These are phyloP conservation scores for Amanita rubescens DNA, from an alignment of 768 basidiomycete genomes.

Conservation along the genomic window DNA sequence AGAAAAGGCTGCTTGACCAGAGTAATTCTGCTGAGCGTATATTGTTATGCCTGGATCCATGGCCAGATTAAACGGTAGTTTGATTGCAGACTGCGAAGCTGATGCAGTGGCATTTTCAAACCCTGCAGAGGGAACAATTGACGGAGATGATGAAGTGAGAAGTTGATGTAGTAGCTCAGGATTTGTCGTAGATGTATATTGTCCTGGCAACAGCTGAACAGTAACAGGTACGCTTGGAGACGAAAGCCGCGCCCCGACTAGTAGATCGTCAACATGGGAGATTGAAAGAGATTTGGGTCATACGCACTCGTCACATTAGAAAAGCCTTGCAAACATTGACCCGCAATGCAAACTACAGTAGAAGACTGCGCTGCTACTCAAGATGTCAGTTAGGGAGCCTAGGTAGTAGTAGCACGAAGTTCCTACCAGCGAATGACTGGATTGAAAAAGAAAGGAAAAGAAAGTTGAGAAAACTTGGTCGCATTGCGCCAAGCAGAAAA, in stretches of 20 bases:
- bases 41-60: slow-evolving; percentile 60
- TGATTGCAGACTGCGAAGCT: slow-evolving; percentile 12
- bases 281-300: background rate
- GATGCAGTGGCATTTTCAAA: slow-evolving; percentile 51
- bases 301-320: slow-evolving; percentile 61
- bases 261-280: slow-evolving; percentile 10
- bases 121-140: slow-evolving; percentile 51
- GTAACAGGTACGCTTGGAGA: slow-evolving; percentile 43
- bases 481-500: slow-evolving; percentile 4
- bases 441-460: slow-evolving; percentile 26
- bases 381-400: slow-evolving; percentile 4
- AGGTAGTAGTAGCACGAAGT: background rate
- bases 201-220: slow-evolving; percentile 66
- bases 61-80: slow-evolving; percentile 54
- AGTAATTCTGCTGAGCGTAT: slow-evolving; percentile 55
- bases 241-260: slow-evolving; percentile 67
- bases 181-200: slow-evolving; percentile 63
- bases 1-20: slow-evolving; percentile 56
- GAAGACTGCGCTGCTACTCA: slow-evolving; percentile 48
- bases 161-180: slow-evolving; percentile 65
- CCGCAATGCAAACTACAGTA: slow-evolving; percentile 76
- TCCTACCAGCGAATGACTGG: slow-evolving; percentile 31
- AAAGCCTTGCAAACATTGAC: slow-evolving; percentile 78
- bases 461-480: slow-evolving; percentile 8
- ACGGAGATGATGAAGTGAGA: slow-evolving; percentile 59